Conservation (phyloP, 345 rosid genomes). For the Salix purpurea region DNA sequence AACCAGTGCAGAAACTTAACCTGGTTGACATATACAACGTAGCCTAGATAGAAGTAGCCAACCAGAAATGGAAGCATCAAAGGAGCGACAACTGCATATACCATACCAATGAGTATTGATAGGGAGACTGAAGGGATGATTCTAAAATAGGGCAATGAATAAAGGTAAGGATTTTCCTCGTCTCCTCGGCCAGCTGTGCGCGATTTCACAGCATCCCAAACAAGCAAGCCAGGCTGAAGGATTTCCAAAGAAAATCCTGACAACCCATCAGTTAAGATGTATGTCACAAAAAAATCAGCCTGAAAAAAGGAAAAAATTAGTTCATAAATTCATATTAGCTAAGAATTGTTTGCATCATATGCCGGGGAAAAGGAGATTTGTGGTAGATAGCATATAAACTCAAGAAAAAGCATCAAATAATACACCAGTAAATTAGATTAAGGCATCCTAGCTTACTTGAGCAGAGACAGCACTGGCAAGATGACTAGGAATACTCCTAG, state of each 20-base stretch:
- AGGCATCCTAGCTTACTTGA: conserved; percentile 48
- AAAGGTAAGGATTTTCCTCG: conserved; percentile 65
- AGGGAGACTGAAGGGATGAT: conserved; percentile 67
- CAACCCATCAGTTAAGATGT: conserved; percentile 77
- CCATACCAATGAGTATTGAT: conserved; percentile 71
- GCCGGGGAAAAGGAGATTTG: background rate
- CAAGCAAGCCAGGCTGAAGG: conserved; percentile 67
- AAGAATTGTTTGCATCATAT: too few species aligned
- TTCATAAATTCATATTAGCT: too few species aligned
- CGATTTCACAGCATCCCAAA: conserved; percentile 50
- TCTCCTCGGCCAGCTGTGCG: conserved; percentile 45
- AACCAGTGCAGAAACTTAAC: conserved; percentile 22
- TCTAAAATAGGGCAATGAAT: conserved; percentile 66
- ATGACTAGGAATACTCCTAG: conserved; percentile 68
- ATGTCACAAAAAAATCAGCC: conserved; percentile 86
- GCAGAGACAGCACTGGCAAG: conserved; percentile 82
- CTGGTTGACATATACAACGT: conserved; percentile 78
- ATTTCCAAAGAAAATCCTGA: conserved; percentile 83
- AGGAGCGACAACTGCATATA: conserved; percentile 79
- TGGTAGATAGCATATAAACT: background rate
- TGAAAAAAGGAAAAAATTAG: conserved; percentile 24
- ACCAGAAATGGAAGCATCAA: conserved; percentile 77
- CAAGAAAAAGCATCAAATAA: background rate
- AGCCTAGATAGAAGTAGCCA: conserved; percentile 77
- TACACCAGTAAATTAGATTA: background rate